Percentiles rank a stretch among this genome's conserved stretches.
Conservation (phyloP, 169 alveolate genomes). For the Plasmodium cynomolgi region DNA sequence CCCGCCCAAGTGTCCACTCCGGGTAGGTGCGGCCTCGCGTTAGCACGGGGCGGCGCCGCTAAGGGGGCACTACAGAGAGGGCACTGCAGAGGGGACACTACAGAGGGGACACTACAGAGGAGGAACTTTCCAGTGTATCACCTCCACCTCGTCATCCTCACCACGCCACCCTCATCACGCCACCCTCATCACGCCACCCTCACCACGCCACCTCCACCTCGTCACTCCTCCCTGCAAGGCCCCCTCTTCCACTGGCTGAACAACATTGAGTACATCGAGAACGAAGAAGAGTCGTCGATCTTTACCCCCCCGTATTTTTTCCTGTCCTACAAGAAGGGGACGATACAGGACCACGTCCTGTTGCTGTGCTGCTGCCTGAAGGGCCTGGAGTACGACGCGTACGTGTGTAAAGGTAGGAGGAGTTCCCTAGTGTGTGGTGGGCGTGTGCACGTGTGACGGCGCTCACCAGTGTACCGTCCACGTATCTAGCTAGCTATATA, state of each 20-base stretch:
- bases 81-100: background rate
- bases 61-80: background rate
- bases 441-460: background rate
- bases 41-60: background rate
- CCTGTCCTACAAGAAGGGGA: constrained; percentile 80
- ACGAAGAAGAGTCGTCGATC: constrained; percentile 74
- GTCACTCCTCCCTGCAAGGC: constrained; percentile 22
- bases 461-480: background rate
- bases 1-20: constrained; percentile 77
- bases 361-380: constrained; percentile 79
- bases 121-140: background rate
- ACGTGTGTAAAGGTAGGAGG: constrained; percentile 79
- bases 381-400: constrained; percentile 82
- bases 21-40: background rate
- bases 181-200: background rate
- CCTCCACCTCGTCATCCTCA: background rate
- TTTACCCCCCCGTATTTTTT: constrained; percentile 80
- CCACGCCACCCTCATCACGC: background rate
- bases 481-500: too few relatives aligned
- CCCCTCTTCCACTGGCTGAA: constrained; percentile 81
- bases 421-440: too few relatives aligned
- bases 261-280: constrained; percentile 79
- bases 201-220: background rate
- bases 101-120: background rate
- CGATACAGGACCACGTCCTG: constrained; percentile 80